Evolutionary conservation across 805 yeast genomes (phyloP).

Genomic region (Hagleromyces aurorensis): DNA sequence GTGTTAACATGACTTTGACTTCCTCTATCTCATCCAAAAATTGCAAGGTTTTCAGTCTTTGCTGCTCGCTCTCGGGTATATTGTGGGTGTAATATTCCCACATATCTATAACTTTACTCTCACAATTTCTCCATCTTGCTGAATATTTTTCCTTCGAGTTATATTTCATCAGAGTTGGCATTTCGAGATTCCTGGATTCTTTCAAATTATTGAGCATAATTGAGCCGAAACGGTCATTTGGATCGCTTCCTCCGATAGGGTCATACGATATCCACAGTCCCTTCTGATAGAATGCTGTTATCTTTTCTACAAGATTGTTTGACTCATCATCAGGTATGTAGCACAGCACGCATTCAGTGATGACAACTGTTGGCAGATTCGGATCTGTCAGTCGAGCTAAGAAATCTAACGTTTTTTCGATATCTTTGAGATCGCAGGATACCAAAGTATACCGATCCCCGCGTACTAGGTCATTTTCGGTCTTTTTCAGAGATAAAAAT

Average conservation of each 20-base stretch:
- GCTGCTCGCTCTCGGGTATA: slow-evolving; percentile 32
- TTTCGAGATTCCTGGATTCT: slow-evolving; percentile 39
- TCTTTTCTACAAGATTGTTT: slow-evolving; percentile 30
- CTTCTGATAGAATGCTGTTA: slow-evolving; percentile 22
- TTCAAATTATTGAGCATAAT: slow-evolving; percentile 47
- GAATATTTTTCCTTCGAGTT: slow-evolving; percentile 32
- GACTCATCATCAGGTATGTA: slow-evolving; percentile 40
- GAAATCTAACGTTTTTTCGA: slow-evolving; percentile 20
- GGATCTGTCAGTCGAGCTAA: slow-evolving; percentile 16
- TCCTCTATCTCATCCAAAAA: slow-evolving; percentile 56
- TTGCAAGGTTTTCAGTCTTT: slow-evolving; percentile 40
- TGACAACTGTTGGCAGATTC: slow-evolving; percentile 38
- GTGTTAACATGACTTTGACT: slow-evolving; percentile 41
- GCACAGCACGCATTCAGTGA: slow-evolving; percentile 55
- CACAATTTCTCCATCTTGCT: slow-evolving; percentile 11
- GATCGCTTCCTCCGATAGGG: slow-evolving; percentile 47
- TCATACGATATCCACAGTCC: slow-evolving; percentile 41
- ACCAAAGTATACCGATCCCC: slow-evolving; percentile 23
- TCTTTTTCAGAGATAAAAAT: slow-evolving; percentile 3
- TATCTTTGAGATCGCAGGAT: slow-evolving; percentile 31
- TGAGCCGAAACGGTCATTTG: slow-evolving; percentile 38
- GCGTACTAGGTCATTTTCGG: slow-evolving; percentile 7
- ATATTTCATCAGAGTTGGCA: slow-evolving; percentile 34
- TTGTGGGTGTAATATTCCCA: slow-evolving; percentile 30
- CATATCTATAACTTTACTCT: slow-evolving; percentile 24